Percentiles rank a stretch among this genome's conserved stretches.
Conservation (phyloP, 768 basidiomycete genomes). For the Pleurotus cornucopiae region DNA sequence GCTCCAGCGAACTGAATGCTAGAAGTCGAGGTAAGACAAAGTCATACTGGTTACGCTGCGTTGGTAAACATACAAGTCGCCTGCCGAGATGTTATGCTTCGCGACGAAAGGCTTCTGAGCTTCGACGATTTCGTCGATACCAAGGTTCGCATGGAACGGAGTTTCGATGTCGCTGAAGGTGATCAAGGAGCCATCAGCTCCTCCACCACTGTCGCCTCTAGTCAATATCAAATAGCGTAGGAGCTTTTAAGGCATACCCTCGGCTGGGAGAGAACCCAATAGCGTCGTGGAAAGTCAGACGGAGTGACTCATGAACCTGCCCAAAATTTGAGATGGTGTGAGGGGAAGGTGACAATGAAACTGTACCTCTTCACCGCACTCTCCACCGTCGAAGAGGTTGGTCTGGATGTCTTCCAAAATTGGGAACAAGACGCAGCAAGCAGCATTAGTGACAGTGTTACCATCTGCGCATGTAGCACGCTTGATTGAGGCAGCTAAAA, state of each 20-base stretch:
- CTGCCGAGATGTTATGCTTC: conserved; percentile 22
- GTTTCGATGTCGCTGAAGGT: conserved; percentile 27
- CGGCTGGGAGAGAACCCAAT: conserved; percentile 33
- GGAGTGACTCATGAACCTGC: conserved; percentile 23
- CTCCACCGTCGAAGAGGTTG: conserved; percentile 22
- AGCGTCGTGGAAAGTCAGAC: conserved; percentile 36
- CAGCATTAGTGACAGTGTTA: conserved; percentile 10
- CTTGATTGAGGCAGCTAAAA: conserved; percentile 7
- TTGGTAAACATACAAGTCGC: conserved; percentile 27
- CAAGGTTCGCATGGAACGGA: conserved; percentile 26
- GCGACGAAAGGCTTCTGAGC: conserved; percentile 22
- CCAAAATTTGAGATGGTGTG: neutral
- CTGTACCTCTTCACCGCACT: conserved; percentile 22
- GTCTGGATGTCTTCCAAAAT: conserved; percentile 17
- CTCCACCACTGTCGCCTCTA: conserved; percentile 21
- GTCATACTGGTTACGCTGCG: no score
- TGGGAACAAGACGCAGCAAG: conserved; percentile 15
- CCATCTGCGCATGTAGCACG: conserved; percentile 13
- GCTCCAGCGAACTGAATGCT: conserved; percentile 35
- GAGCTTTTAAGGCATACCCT: conserved; percentile 20
- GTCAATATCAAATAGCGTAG: neutral
- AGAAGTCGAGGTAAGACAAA: neutral
- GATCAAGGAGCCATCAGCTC: conserved; percentile 34
- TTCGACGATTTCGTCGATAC: conserved; percentile 28
- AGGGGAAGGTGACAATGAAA: conserved; percentile 1